These are phyloP conservation scores for Kwoniella botswanensis DNA, from an alignment of 768 basidiomycete genomes.

Conservation along the genomic window DNA sequence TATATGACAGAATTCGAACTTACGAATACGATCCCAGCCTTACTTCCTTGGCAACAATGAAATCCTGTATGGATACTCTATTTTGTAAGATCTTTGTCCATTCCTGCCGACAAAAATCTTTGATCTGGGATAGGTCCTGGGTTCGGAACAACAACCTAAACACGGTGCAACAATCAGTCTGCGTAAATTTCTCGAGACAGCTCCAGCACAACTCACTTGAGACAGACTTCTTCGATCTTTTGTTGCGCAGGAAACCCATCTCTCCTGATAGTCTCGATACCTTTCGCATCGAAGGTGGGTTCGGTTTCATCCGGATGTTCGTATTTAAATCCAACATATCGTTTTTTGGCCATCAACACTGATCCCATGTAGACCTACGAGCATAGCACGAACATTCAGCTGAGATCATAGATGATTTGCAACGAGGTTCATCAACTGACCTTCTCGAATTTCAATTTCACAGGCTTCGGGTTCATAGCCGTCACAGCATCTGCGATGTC, in stretches of 20 bases:
- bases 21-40: constrained; percentile 91
- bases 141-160: constrained; percentile 84
- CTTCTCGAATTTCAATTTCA: constrained; percentile 99
- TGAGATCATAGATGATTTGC: neutral
- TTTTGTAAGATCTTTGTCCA: constrained; percentile 85
- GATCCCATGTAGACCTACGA: constrained; percentile 88
- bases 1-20: constrained; percentile 11
- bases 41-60: constrained; percentile 93
- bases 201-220: constrained; percentile 68
- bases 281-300: constrained; percentile 91
- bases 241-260: constrained; percentile 89
- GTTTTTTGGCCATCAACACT: constrained; percentile 95
- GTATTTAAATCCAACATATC: constrained; percentile 96
- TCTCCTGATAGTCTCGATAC: constrained; percentile 93
- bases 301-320: constrained; percentile 78
- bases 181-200: neutral
- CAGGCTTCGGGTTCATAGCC: constrained; percentile 79
- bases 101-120: constrained; percentile 79
- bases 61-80: constrained; percentile 83
- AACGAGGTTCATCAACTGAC: constrained; percentile 58
- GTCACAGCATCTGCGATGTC: constrained; percentile 92
- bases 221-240: constrained; percentile 86
- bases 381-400: constrained; percentile 12
- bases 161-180: neutral
- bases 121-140: constrained; percentile 85